Conservation (phyloP, 148 eudicot species). For the Rhododendron kiyosumense region DNA sequence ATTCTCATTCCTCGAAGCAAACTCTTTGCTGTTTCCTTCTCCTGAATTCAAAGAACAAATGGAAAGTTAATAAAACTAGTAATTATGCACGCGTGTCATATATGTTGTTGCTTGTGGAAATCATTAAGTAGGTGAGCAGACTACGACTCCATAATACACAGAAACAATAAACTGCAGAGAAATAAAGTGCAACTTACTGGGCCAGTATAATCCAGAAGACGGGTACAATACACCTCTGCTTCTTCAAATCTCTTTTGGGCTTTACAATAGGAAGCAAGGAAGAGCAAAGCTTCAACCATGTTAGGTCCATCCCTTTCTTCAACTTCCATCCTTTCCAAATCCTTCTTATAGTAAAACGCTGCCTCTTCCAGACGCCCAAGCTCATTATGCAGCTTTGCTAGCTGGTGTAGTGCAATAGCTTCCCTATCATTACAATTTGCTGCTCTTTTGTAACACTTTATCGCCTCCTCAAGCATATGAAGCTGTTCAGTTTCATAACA, state of each 20-base stretch:
- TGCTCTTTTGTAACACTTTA: constrained; percentile 85
- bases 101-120: not conserved
- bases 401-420: constrained; percentile 84
- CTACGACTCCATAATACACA: not conserved
- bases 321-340: constrained; percentile 90
- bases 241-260: constrained; percentile 73
- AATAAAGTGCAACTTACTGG: constrained; percentile 54
- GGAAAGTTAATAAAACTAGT: not conserved
- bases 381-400: constrained; percentile 81
- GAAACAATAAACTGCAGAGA: not conserved
- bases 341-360: constrained; percentile 86
- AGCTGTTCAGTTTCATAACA: constrained; percentile 93
- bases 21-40: constrained; percentile 90
- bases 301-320: constrained; percentile 95
- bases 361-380: constrained; percentile 73
- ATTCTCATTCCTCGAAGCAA: constrained; percentile 75
- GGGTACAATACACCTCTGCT: constrained; percentile 87
- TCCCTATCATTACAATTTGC: constrained; percentile 85
- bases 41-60: constrained; percentile 44
- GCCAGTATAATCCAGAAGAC: constrained; percentile 82
- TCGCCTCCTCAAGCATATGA: constrained; percentile 89
- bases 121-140: not conserved
- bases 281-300: constrained; percentile 75
- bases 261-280: constrained; percentile 67
- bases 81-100: not conserved